A percentile compares a stretch with the other conserved stretches of the same genome.
These are phyloP conservation scores for Elongisporangium senticosum DNA, from an alignment of 352 stramenopile species.

Conservation along the genomic window DNA sequence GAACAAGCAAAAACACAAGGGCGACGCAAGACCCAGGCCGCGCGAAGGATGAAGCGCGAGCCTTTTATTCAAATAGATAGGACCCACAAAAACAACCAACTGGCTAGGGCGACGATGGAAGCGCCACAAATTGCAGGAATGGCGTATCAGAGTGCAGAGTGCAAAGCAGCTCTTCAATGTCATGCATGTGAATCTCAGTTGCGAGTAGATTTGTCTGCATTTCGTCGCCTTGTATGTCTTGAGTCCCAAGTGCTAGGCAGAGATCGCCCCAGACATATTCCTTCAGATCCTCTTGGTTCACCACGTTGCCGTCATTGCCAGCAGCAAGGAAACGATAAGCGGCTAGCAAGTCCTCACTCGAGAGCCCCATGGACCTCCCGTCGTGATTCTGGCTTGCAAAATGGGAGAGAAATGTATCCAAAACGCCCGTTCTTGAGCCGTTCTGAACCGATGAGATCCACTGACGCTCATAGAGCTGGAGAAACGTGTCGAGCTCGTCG, in stretches of 20 bases:
- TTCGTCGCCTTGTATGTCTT: background rate
- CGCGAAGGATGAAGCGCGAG: background rate
- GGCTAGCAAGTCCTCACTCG: slow-evolving; percentile 29
- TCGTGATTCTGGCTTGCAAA: background rate
- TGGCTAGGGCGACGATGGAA: background rate
- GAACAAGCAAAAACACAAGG: background rate
- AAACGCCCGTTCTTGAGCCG: background rate
- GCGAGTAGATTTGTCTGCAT: background rate
- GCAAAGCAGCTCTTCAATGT: slow-evolving; percentile 21
- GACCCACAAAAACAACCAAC: background rate
- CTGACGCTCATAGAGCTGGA: slow-evolving; percentile 17
- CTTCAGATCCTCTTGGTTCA: background rate
- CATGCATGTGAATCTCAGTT: slow-evolving; percentile 9
- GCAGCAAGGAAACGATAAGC: slow-evolving; percentile 24
- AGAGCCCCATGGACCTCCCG: slow-evolving; percentile 9
- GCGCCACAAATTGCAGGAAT: slow-evolving; percentile 13
- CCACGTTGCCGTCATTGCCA: background rate
- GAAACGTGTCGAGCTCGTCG: slow-evolving; percentile 21
- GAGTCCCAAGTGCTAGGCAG: slow-evolving; percentile 5
- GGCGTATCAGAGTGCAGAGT: slow-evolving; percentile 27
- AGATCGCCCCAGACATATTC: slow-evolving; percentile 11
- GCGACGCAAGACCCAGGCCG: background rate
- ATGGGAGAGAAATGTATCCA: background rate
- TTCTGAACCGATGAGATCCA: background rate
- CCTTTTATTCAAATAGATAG: background rate